Conservation (phyloP, 176 grass and related monocot genomes). For the Luzula sylvatica region DNA sequence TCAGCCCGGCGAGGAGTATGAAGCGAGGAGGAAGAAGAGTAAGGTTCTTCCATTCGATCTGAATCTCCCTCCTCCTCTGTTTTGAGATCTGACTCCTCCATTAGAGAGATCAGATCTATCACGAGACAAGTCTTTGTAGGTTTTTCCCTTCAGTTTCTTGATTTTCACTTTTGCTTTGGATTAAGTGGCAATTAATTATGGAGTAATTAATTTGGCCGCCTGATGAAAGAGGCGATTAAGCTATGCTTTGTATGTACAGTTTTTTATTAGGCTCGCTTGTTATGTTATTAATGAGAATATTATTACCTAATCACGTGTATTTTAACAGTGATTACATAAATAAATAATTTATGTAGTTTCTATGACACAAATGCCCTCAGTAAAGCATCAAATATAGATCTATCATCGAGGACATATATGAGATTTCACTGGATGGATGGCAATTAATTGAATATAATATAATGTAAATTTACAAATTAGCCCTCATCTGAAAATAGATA, state of each 20-base stretch:
- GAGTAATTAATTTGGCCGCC: background rate
- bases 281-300: slow-evolving; percentile 19
- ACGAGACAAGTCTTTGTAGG: background rate
- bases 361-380: too few species aligned
- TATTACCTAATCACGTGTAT: background rate
- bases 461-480: too few species aligned
- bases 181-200: slow-evolving; percentile 10
- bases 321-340: slow-evolving; percentile 7
- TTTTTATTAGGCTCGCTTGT: slow-evolving; percentile 8
- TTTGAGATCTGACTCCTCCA: background rate
- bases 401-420: too few species aligned
- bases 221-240: background rate
- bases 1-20: background rate
- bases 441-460: too few species aligned
- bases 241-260: slow-evolving; percentile 15
- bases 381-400: too few species aligned
- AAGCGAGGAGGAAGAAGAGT: slow-evolving; percentile 17
- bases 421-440: too few species aligned
- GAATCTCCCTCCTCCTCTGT: slow-evolving; percentile 11
- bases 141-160: background rate
- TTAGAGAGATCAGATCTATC: background rate
- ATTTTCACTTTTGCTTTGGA: background rate
- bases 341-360: too few species aligned
- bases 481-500: too few species aligned
- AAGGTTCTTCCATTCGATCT: slow-evolving; percentile 17